A percentile compares a stretch with the other conserved stretches of the same genome.
Evolutionary conservation across 2,329 filamentous ascomycete species (phyloP).

Genomic region (Leptoxyphium fumago): DNA sequence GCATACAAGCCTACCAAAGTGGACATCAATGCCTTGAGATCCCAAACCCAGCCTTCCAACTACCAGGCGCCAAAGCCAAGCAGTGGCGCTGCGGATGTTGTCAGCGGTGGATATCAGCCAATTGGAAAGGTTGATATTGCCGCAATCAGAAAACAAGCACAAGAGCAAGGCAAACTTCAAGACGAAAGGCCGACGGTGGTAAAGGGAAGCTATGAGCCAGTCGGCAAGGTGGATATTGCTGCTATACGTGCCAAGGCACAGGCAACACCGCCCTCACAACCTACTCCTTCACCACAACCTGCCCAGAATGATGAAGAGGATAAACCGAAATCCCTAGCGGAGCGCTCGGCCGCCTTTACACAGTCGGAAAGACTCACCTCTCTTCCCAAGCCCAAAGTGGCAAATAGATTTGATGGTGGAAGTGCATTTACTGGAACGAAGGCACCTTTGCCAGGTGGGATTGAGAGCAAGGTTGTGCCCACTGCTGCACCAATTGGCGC

Average conservation of each 20-base stretch:
- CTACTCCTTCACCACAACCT: constrained; percentile 21
- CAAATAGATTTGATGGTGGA: constrained; percentile 68
- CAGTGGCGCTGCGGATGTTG: constrained; percentile 43
- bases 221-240: constrained; percentile 94
- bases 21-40: constrained; percentile 73
- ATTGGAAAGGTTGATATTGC: constrained; percentile 96
- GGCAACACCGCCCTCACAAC: constrained; percentile 25
- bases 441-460: constrained; percentile 60
- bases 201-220: constrained; percentile 85
- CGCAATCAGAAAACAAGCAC: constrained; percentile 62
- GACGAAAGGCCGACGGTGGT: constrained; percentile 75
- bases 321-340: constrained; percentile 50
- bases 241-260: constrained; percentile 78
- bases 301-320: constrained; percentile 28
- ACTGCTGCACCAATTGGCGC: constrained; percentile 54
- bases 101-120: constrained; percentile 80
- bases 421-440: constrained; percentile 75
- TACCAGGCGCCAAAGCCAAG: constrained; percentile 38
- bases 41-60: constrained; percentile 53
- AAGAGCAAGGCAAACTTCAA: constrained; percentile 38
- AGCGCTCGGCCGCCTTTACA: constrained; percentile 60
- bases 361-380: constrained; percentile 68
- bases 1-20: constrained; percentile 95
- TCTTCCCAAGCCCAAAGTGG: constrained; percentile 86
- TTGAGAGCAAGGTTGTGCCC: constrained; percentile 43